Conservation (phyloP, 1,284 basidiomycete species). For the Rhodotorula sp. region DNA sequence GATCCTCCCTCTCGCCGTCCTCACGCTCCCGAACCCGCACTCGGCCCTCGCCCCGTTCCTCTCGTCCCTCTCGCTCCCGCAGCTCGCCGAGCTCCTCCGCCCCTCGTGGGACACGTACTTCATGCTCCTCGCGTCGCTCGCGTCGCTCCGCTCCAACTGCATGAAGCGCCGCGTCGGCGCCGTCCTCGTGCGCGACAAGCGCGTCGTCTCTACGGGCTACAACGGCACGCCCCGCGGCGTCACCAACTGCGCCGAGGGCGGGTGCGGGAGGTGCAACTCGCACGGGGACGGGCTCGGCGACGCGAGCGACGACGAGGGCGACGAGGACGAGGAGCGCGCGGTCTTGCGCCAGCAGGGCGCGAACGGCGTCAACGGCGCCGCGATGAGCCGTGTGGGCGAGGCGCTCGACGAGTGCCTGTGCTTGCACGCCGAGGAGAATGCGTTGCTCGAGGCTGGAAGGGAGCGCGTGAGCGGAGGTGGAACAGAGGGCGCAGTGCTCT, state of each 20-base stretch:
- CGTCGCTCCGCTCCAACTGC: conserved; percentile 84
- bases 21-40: conserved; percentile 74
- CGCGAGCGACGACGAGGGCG: conserved; percentile 30
- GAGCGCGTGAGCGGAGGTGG: conserved; percentile 48
- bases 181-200: conserved; percentile 59
- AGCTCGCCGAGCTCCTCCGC: conserved; percentile 70
- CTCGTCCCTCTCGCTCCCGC: conserved; percentile 67
- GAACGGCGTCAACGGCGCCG: conserved; percentile 61
- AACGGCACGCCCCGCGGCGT: conserved; percentile 94
- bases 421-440: conserved; percentile 98
- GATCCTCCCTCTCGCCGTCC: conserved; percentile 54
- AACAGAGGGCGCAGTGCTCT: conserved; percentile 67
- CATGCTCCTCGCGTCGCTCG: conserved; percentile 88
- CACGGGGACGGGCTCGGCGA: conserved; percentile 34
- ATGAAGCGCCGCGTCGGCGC: conserved; percentile 67
- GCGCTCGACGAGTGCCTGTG: conserved; percentile 80
- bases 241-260: conserved; percentile 81
- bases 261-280: conserved; percentile 74
- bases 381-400: conserved; percentile 48
- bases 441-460: conserved; percentile 85
- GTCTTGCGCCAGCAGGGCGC: no score
- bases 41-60: conserved; percentile 61
- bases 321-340: conserved; percentile 38
- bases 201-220: conserved; percentile 95
- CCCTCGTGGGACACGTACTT: conserved; percentile 95